Conservation (phyloP, 306 rosid species). For the Cucurbita moschata region DNA sequence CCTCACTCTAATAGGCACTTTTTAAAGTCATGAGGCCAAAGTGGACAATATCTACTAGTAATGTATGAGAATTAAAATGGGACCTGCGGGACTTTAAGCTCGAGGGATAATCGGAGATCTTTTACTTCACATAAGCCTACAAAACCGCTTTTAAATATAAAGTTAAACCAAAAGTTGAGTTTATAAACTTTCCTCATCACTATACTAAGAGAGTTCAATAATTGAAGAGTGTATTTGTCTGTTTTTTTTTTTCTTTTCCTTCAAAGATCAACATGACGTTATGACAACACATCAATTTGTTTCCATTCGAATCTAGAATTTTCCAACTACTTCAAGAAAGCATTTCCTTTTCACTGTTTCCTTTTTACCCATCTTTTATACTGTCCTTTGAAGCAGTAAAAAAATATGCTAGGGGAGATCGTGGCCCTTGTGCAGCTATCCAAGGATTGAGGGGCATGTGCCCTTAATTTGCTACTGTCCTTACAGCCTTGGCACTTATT, state of each 20-base stretch:
- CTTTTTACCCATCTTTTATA: neutral
- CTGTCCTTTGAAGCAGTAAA: neutral
- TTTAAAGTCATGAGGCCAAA: too few species aligned
- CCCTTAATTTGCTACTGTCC: neutral
- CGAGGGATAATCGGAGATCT: too few species aligned
- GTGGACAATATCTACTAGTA: too few species aligned
- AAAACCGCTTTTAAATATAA: constrained; percentile 17
- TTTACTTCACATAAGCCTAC: neutral
- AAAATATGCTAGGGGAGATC: neutral
- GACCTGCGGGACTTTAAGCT: too few species aligned
- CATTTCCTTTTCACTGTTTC: neutral
- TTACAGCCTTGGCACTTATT: neutral
- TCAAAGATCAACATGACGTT: neutral
- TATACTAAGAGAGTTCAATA: neutral
- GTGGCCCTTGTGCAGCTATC: neutral
- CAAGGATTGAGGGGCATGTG: constrained; percentile 7
- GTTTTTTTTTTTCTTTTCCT: too few species aligned
- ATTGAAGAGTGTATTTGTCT: neutral
- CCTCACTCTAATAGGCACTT: too few species aligned
- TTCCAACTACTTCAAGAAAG: neutral
- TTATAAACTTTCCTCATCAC: neutral
- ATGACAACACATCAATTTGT: neutral
- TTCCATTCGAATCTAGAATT: neutral
- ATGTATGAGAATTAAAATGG: too few species aligned
- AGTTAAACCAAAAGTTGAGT: neutral